Conservation (phyloP, 441 rosid genomes). For the Viola pubescens region DNA sequence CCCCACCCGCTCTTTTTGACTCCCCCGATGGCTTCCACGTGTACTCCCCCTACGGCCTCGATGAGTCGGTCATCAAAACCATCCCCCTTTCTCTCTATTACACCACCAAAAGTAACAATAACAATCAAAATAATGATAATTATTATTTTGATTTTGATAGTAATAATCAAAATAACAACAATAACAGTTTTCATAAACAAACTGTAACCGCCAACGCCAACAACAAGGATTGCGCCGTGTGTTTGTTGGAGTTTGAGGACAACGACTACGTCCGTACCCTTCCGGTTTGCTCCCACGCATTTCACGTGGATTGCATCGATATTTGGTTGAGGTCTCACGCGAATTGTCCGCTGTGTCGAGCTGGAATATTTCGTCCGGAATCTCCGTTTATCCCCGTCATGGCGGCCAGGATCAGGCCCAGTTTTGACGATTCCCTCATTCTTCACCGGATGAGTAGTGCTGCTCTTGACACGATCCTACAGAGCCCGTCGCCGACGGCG, state of each 20-base stretch:
- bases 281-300: slow-evolving; percentile 70
- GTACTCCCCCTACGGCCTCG: slow-evolving; percentile 61
- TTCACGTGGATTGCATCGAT: slow-evolving; percentile 79
- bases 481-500: slow-evolving; percentile 17
- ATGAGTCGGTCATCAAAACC: slow-evolving; percentile 48
- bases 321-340: slow-evolving; percentile 89
- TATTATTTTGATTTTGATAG: too few species aligned
- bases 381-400: slow-evolving; percentile 69
- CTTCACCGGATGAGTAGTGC: slow-evolving; percentile 10
- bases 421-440: slow-evolving; percentile 49
- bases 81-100: slow-evolving; percentile 60
- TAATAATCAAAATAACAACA: background rate
- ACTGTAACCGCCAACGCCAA: background rate
- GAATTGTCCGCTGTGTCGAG: slow-evolving; percentile 87
- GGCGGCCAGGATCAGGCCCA: slow-evolving; percentile 86
- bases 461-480: slow-evolving; percentile 26
- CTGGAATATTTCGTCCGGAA: slow-evolving; percentile 48
- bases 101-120: background rate
- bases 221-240: slow-evolving; percentile 65
- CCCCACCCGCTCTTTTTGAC: slow-evolving; percentile 38
- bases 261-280: slow-evolving; percentile 61
- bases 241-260: slow-evolving; percentile 73
- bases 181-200: slow-evolving; percentile 8
- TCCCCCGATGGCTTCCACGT: slow-evolving; percentile 59
- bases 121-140: too few species aligned